Percentiles rank a stretch among this genome's conserved stretches.
Evolutionary conservation across 352 stramenopile genomes (phyloP).

Genomic region (Sclerospora graminicola): DNA sequence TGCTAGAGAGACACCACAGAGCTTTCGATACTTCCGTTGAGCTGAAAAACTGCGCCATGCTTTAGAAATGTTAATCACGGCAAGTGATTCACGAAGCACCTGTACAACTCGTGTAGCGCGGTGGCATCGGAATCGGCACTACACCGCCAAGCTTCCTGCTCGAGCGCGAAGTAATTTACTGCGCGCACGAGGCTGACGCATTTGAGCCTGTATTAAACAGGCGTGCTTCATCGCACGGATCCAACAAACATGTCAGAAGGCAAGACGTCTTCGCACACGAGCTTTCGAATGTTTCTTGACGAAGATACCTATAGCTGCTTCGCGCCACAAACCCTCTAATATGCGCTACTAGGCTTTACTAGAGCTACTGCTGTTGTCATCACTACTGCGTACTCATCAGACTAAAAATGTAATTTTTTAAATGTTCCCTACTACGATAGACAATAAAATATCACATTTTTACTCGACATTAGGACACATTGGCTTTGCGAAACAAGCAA

Average conservation of each 20-base stretch:
- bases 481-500: no score
- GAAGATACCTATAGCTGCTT: conserved; percentile 24
- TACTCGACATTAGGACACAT: no score
- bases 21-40: conserved; percentile 20
- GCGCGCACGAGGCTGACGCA: conserved; percentile 29
- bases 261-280: conserved; percentile 24
- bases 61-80: conserved; percentile 29
- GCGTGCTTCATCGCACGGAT: conserved; percentile 33
- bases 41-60: conserved; percentile 27
- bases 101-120: conserved; percentile 26
- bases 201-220: conserved; percentile 31
- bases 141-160: conserved; percentile 27
- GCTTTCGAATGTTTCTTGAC: conserved; percentile 29
- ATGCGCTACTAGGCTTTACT: conserved; percentile 53
- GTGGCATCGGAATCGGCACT: conserved; percentile 41
- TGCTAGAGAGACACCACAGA: conserved; percentile 25
- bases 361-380: no score
- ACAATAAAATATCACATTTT: no score
- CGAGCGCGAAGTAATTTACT: conserved; percentile 31
- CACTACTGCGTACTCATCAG: no score
- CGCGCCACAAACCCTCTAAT: conserved; percentile 36
- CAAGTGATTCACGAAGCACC: conserved; percentile 26
- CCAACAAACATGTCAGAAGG: conserved; percentile 24
- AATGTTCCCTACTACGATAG: no score
- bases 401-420: no score